These are phyloP conservation scores for Aquilaria malaccensis DNA, from an alignment of 345 rosid species.

Conservation along the genomic window DNA sequence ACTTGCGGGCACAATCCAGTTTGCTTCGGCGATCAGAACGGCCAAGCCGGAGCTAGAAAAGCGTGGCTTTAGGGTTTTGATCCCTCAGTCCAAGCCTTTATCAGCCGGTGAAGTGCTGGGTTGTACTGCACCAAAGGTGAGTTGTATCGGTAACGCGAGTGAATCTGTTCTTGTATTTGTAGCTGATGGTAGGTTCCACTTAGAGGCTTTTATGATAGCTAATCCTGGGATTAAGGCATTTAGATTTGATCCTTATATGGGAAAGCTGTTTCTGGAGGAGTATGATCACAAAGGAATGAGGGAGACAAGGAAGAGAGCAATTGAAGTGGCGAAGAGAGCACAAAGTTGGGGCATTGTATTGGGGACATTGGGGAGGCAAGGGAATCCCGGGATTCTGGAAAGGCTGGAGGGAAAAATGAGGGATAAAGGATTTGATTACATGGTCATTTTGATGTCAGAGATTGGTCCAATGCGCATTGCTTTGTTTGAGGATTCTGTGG, in stretches of 20 bases:
- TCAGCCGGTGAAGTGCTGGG: conserved; percentile 91
- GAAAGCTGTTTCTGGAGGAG: conserved; percentile 78
- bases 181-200: conserved; percentile 88
- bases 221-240: conserved; percentile 68
- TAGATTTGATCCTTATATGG: conserved; percentile 75
- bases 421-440: conserved; percentile 51
- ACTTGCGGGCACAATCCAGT: conserved; percentile 90
- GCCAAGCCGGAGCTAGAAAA: conserved; percentile 75
- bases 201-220: conserved; percentile 92
- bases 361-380: conserved; percentile 96
- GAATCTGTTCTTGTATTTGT: conserved; percentile 57
- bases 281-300: conserved; percentile 94
- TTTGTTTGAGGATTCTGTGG: conserved; percentile 73
- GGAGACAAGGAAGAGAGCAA: conserved; percentile 54
- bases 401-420: conserved; percentile 73
- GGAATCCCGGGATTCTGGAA: conserved; percentile 71
- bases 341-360: conserved; percentile 76
- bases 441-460: conserved; percentile 77
- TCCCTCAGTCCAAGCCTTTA: conserved; percentile 85
- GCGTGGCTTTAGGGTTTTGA: conserved; percentile 52
- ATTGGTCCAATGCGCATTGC: conserved; percentile 66
- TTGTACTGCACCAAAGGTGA: conserved; percentile 69
- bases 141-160: conserved; percentile 7
- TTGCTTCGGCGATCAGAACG: conserved; percentile 72
- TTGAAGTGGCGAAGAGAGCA: conserved; percentile 38